Base-by-base conservation (phyloP, 768 basidiomycete species). In the Phanerochaete sordida region DNA sequence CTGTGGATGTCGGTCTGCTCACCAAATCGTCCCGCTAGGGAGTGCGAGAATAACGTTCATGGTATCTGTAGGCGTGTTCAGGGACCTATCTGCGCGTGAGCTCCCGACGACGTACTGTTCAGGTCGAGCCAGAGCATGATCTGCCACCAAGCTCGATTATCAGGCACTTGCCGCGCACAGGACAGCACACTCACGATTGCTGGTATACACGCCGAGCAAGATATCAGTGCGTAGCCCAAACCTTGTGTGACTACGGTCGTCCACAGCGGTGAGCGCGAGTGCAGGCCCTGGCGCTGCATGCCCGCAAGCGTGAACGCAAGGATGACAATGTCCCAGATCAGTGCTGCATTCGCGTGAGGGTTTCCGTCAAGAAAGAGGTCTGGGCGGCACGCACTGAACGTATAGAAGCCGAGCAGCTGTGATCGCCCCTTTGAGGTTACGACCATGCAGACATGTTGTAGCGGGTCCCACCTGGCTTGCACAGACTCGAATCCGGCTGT, bases 241-340 rank as follows among this genome's bases (percentile, higher is more conserved):
- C 45, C 47, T 24, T 58, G 57, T 16, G 45, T 30, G 33, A 28
- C 49, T 2, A 58, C 16, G n/a, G 35, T 58, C 16, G 57, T 27
- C 35, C 24, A 27, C n/a, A 58, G 33, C n/a, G 27, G 57, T 5
- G 57, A 49, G 15, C 31, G 13, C 6, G n/a, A 6, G 21, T 13
- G 33, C 23, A 48, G 30, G 2, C 33, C 31, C 35, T 47, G 48
- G 11, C 46, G 24, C 27, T 45, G 45, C 26, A 50, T 30, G n/a
- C 57, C 57, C 6, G 31, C 13, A 11, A 49, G 19, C 5, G 57
- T 58, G n/a, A 51, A n/a, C 26, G 39, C 46, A 15, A 58, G 46
- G 30, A 58, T 58, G 21, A 35, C 33, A 5, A 58, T 3, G 24
- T 58, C 33, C 57, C 57, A 58, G 7, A 39, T 48, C 19, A 58